Conservation (phyloP, 225 moss, liverwort and hornwort genomes). For the Climacium dendroides region DNA sequence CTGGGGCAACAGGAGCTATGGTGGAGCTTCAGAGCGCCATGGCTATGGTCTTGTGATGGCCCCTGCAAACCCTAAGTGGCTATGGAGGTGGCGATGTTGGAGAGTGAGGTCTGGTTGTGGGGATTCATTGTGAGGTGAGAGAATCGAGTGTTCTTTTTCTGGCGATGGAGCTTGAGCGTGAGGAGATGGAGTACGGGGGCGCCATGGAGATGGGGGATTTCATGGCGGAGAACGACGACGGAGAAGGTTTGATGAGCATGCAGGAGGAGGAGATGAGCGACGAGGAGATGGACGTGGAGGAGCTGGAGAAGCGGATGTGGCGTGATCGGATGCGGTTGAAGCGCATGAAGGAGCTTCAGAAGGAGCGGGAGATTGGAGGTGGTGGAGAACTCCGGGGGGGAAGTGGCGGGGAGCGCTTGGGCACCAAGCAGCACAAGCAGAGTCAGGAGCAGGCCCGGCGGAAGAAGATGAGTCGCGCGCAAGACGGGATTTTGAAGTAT, state of each 20-base stretch:
- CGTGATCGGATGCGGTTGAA: constrained; percentile 76
- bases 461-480: constrained; percentile 99
- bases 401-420: constrained; percentile 6
- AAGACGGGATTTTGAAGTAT: constrained; percentile 94
- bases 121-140: constrained; percentile 6
- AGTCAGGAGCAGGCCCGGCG: constrained; percentile 84
- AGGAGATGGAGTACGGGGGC: constrained; percentile 62
- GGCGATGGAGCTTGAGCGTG: constrained; percentile 35
- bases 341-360: constrained; percentile 82
- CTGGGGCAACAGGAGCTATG: background rate
- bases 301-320: constrained; percentile 96
- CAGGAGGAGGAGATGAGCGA: constrained; percentile 79
- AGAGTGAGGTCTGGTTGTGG: constrained; percentile 15
- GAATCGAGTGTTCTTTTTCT: no score
- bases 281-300: constrained; percentile 90
- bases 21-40: background rate
- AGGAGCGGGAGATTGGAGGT: constrained; percentile 49
- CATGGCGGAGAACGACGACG: constrained; percentile 65
- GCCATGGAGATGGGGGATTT: constrained; percentile 77
- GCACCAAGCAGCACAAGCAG: constrained; percentile 69
- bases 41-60: background rate
- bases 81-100: constrained; percentile 15
- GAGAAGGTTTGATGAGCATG: constrained; percentile 50
- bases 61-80: constrained; percentile 10
- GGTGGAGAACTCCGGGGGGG: constrained; percentile 3